These are phyloP conservation scores for Leccinum solheimii DNA, from an alignment of 1,284 basidiomycete genomes.

Conservation along the genomic window DNA sequence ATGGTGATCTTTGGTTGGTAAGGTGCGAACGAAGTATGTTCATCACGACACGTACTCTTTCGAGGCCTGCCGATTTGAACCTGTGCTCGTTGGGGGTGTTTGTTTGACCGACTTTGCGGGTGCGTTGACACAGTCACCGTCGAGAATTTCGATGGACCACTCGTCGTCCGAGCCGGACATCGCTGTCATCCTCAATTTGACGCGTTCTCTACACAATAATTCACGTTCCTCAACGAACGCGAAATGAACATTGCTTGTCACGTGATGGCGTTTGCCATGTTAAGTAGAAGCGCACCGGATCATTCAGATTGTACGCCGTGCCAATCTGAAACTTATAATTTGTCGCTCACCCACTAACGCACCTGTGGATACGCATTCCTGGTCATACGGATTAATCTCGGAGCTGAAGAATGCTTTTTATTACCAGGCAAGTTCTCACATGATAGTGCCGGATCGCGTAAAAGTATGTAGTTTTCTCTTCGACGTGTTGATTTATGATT, in stretches of 20 bases:
- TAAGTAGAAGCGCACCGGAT: no score
- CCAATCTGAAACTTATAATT: no score
- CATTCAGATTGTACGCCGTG: no score
- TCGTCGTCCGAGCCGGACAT: constrained; percentile 24
- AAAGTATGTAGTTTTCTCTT: background rate
- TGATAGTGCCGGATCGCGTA: background rate
- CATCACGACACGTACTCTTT: constrained; percentile 20
- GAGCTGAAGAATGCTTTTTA: background rate
- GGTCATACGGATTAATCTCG: background rate
- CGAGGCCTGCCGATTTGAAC: background rate
- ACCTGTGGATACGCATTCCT: background rate
- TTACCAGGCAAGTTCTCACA: background rate
- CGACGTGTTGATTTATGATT: background rate
- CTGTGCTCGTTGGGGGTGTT: constrained; percentile 12
- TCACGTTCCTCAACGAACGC: constrained; percentile 1
- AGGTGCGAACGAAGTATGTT: constrained; percentile 16
- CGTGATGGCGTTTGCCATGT: constrained; percentile 16
- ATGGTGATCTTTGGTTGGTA: constrained; percentile 10
- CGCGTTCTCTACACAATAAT: background rate
- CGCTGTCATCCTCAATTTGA: constrained; percentile 17
- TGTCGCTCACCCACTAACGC: background rate
- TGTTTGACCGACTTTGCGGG: constrained; percentile 27
- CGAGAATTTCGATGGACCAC: constrained; percentile 36
- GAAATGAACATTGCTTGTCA: constrained; percentile 6
- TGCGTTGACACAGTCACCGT: constrained; percentile 16